These are phyloP conservation scores for Hondaea fermentalgiana DNA, from an alignment of 108 stramenopile genomes.

Conservation along the genomic window DNA sequence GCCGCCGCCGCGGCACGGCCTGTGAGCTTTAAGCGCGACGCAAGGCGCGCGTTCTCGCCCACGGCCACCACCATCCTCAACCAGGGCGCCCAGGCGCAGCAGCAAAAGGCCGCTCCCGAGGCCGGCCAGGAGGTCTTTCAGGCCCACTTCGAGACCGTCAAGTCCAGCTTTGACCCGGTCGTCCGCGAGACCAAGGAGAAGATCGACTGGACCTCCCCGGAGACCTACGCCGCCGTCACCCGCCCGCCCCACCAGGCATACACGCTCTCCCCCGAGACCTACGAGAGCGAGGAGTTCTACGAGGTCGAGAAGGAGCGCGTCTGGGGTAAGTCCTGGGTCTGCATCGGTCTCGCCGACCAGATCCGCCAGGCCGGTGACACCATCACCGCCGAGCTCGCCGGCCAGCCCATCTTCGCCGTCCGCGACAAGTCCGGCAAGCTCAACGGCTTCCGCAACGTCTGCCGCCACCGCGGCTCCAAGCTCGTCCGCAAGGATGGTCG, in stretches of 20 bases:
- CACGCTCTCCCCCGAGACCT: not conserved
- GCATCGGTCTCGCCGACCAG: not conserved
- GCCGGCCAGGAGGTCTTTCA: not conserved
- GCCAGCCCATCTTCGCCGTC: constrained; percentile 7
- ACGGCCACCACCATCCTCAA: not conserved
- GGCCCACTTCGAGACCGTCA: no score
- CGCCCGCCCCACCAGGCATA: constrained; percentile 4
- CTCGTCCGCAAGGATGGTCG: constrained; percentile 4
- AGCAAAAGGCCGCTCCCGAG: not conserved
- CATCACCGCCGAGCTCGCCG: constrained; percentile 11
- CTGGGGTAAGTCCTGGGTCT: constrained; percentile 12
- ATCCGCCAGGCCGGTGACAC: constrained; percentile 15
- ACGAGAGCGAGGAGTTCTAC: not conserved
- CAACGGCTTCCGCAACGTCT: constrained; percentile 11
- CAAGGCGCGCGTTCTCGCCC: not conserved
- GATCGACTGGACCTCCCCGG: not conserved
- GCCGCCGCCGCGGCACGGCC: no score
- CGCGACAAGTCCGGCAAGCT: not conserved
- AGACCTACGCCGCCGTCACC: not conserved
- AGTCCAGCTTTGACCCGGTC: not conserved
- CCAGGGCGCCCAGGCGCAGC: not conserved
- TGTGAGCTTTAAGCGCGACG: no score
- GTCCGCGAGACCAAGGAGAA: not conserved
- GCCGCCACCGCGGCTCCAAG: constrained; percentile 15
- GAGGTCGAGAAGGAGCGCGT: constrained; percentile 20